These are phyloP conservation scores for Tranzscheliella williamsii DNA, from an alignment of 1,284 basidiomycete genomes.

Conservation along the genomic window DNA sequence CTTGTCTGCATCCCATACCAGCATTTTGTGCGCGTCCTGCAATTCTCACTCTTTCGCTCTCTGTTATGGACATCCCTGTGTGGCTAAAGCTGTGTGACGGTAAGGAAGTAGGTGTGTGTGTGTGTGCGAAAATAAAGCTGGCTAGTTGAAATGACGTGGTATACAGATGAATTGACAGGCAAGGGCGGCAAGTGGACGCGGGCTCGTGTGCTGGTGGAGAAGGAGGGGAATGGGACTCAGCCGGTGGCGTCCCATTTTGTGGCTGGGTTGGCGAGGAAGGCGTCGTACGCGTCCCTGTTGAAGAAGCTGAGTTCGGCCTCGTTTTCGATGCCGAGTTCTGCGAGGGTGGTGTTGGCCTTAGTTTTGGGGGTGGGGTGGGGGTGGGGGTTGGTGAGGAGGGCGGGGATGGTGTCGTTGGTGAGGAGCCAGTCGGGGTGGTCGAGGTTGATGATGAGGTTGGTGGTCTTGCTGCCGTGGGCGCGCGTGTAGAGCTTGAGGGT, in stretches of 20 bases:
- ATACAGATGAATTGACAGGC: too few relatives aligned
- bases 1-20: too few relatives aligned
- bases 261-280: constrained; percentile 48
- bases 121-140: too few relatives aligned
- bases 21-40: too few relatives aligned
- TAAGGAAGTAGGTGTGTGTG: too few relatives aligned
- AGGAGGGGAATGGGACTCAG: neutral
- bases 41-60: too few relatives aligned
- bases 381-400: neutral
- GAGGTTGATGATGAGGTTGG: constrained; percentile 60
- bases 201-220: neutral
- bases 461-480: constrained; percentile 85
- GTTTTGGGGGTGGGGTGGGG: constrained; percentile 5
- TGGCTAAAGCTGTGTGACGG: too few relatives aligned
- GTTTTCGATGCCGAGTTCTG: constrained; percentile 51
- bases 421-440: constrained; percentile 58
- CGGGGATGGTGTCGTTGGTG: constrained; percentile 6
- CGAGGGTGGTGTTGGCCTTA: constrained; percentile 25
- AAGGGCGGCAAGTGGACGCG: neutral
- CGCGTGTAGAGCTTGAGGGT: constrained; percentile 91
- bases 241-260: constrained; percentile 51
- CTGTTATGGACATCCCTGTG: too few relatives aligned
- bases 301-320: constrained; percentile 58
- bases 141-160: too few relatives aligned
- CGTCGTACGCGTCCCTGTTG: constrained; percentile 48